Evolutionary conservation across 257 asterid genomes (phyloP).

Genomic region (Oldenlandia corymbosa): DNA sequence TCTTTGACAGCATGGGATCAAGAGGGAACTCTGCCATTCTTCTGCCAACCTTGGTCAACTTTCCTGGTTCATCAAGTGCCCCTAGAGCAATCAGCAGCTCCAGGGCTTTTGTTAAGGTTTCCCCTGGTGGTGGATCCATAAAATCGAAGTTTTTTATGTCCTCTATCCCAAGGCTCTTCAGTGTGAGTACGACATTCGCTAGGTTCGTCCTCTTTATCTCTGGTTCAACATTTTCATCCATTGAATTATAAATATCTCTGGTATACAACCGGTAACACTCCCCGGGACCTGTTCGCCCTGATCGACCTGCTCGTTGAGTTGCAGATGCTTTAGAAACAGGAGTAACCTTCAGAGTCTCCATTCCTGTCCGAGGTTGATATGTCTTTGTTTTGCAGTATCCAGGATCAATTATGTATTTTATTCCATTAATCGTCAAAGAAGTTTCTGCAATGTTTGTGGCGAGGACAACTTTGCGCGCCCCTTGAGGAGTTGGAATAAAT

Average conservation of each 20-base stretch:
- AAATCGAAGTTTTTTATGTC: slow-evolving; percentile 82
- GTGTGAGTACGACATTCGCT: slow-evolving; percentile 72
- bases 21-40: slow-evolving; percentile 97
- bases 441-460: slow-evolving; percentile 62
- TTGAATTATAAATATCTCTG: slow-evolving; percentile 52
- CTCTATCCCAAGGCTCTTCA: slow-evolving; percentile 90
- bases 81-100: slow-evolving; percentile 79
- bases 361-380: slow-evolving; percentile 82
- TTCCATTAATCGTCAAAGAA: slow-evolving; percentile 87
- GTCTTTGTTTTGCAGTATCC: slow-evolving; percentile 91
- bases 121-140: slow-evolving; percentile 97
- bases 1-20: slow-evolving; percentile 90
- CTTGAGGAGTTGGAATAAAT: slow-evolving; percentile 33
- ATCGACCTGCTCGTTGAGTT: slow-evolving; percentile 90
- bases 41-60: slow-evolving; percentile 81
- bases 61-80: slow-evolving; percentile 83
- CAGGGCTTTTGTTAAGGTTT: slow-evolving; percentile 82
- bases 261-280: slow-evolving; percentile 82
- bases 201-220: slow-evolving; percentile 87
- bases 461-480: slow-evolving; percentile 47
- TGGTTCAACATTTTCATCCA: slow-evolving; percentile 85
- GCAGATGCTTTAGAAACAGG: slow-evolving; percentile 95
- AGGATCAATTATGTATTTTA: slow-evolving; percentile 87
- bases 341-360: slow-evolving; percentile 71
- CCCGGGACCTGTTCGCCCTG: slow-evolving; percentile 97